Evolutionary conservation across 169 alveolate genomes (phyloP).

Genomic region (Babesia bigemina): DNA sequence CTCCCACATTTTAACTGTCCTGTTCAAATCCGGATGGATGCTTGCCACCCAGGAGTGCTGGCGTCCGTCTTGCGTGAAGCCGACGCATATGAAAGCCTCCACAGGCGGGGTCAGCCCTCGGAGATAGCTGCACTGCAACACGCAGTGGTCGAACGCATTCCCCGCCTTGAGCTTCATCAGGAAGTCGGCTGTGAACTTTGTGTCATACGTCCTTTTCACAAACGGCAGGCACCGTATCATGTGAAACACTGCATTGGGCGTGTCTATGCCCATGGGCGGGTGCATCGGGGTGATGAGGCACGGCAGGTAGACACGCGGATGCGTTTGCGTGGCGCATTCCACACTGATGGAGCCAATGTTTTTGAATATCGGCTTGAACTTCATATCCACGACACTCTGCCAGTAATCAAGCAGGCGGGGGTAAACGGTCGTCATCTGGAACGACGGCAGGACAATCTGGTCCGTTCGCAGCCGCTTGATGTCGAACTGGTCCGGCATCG

Average conservation of each 20-base stretch:
- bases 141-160: constrained; percentile 79
- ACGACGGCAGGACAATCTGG: not conserved
- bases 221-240: constrained; percentile 58
- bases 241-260: constrained; percentile 59
- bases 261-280: constrained; percentile 60
- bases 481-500: constrained; percentile 41
- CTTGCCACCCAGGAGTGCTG: constrained; percentile 80
- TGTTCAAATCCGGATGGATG: constrained; percentile 57
- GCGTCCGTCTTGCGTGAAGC: constrained; percentile 72
- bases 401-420: constrained; percentile 12
- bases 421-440: constrained; percentile 9
- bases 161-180: constrained; percentile 80
- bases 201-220: constrained; percentile 22
- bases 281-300: constrained; percentile 59
- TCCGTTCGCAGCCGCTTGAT: constrained; percentile 10
- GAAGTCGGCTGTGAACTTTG: constrained; percentile 76
- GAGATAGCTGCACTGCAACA: constrained; percentile 73
- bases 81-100: constrained; percentile 80
- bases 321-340: constrained; percentile 47
- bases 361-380: constrained; percentile 13
- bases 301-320: constrained; percentile 37
- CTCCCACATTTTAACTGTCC: constrained; percentile 77
- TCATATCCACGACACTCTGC: not conserved
- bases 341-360: constrained; percentile 5
- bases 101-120: constrained; percentile 70